Evolutionary conservation across 1,284 basidiomycete genomes (phyloP).

Genomic region (Neolentinus lepideus): DNA sequence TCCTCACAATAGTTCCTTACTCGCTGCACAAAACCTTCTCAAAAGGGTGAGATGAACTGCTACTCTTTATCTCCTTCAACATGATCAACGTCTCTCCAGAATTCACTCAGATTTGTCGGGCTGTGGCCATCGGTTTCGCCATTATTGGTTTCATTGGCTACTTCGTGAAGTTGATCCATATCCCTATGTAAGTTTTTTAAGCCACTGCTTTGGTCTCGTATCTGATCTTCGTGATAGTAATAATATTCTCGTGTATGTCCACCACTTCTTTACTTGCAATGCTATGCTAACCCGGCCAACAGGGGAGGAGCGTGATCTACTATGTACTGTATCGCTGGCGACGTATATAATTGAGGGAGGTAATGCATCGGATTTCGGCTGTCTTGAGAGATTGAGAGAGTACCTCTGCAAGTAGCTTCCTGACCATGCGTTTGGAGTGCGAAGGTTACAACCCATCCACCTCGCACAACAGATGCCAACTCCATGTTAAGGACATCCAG

Average conservation of each 20-base stretch:
- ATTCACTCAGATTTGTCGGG: constrained; percentile 87
- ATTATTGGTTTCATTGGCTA: constrained; percentile 99
- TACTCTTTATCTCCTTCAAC: background rate
- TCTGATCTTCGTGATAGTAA: constrained; percentile 48
- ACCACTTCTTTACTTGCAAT: background rate
- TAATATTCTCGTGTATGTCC: constrained; percentile 88
- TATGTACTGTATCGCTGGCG: constrained; percentile 4
- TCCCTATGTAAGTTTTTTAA: constrained; percentile 74
- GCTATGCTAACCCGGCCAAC: constrained; percentile 2
- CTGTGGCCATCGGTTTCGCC: constrained; percentile 90
- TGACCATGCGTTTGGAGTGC: constrained; percentile 9
- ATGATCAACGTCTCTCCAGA: constrained; percentile 41
- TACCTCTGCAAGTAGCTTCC: constrained; percentile 5
- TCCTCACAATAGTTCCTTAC: constrained; percentile 74
- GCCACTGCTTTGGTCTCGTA: constrained; percentile 8
- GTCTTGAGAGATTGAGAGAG: background rate
- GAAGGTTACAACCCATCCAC: background rate
- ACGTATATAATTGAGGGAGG: constrained; percentile 6
- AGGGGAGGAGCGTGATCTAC: constrained; percentile 62
- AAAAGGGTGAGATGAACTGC: constrained; percentile 63
- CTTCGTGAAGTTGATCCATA: constrained; percentile 93
- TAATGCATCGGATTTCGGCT: background rate
- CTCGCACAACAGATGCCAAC: no score
- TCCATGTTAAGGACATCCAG: no score
- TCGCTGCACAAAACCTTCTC: constrained; percentile 95